Base-by-base conservation (phyloP, 169 alveolate species). In the Plasmodium coatneyi region DNA sequence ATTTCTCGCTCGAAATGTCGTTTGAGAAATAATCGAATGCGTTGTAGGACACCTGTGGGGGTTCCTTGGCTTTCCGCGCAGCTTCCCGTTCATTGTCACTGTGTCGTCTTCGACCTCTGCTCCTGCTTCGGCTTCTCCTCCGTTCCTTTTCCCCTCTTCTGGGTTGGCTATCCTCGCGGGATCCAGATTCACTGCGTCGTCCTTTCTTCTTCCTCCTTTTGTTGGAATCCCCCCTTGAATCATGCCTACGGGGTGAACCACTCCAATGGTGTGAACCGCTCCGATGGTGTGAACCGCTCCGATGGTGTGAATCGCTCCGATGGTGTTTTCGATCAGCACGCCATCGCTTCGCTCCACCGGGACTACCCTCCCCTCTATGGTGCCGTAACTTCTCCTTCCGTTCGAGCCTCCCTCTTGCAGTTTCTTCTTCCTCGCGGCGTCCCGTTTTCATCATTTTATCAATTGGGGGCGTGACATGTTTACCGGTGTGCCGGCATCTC, bases 21-120 rank as follows among this genome's bases (percentile, higher is more conserved):
- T 84, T 76, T 52, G 36, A 30, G 70, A 84, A 84, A 32, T 84
- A 84, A 34, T 84, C 86, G 39, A 72, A 84, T 14, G 93, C 54
- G 41, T 84, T 84, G 70, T 84, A 84, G 9, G 93, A 84, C 22
- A 72, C n/a, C 19, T 76, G 46, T n/a, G 32, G 28, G 49, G 78
- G 76, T 10, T 74, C 30, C 34, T n/a, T 72, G 30, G 34, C n/a
- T 9, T 60, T n/a, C 22, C 34, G 7, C 74, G 34, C 74, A 14
- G n/a, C 5, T n/a, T 12, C 56, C 4, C 56, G 56, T n/a, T 46
- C n/a, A 46, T 46, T 46, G n/a, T 46, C 56, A 10, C 56, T 2
- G 56, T 12, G 56, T 9, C 4, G 5, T 5, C 54, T 43, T 43
- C 54, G 30, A n/a, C 34, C 14, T 60, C 32, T 60, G 74, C 74